These are phyloP conservation scores for Amylostereum areolatum DNA, from an alignment of 1,284 basidiomycete species.

Conservation along the genomic window DNA sequence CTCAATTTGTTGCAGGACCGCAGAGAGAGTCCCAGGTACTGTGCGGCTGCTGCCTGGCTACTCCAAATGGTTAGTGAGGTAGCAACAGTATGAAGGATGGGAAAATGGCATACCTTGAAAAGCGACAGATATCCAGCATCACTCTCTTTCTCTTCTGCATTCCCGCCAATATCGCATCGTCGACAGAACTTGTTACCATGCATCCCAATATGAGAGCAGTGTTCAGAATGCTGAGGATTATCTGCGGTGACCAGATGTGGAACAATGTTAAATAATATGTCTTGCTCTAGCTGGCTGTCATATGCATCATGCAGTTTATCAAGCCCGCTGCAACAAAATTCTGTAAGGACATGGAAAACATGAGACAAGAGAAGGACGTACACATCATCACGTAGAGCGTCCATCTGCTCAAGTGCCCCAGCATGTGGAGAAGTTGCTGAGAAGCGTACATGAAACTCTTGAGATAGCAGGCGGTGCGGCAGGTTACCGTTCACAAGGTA, in stretches of 20 bases:
- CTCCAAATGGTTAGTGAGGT: too few species aligned
- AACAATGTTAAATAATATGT: slow-evolving; percentile 15
- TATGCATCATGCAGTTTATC: too few species aligned
- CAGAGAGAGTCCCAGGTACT: background rate
- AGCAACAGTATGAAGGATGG: too few species aligned
- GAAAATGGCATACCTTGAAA: slow-evolving; percentile 5
- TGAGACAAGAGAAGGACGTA: too few species aligned
- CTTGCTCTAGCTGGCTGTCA: slow-evolving; percentile 7
- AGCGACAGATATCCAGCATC: background rate
- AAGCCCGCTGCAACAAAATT: too few species aligned
- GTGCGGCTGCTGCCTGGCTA: background rate
- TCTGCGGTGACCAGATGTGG: slow-evolving; percentile 24
- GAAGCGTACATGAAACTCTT: slow-evolving; percentile 25
- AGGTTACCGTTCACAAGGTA: slow-evolving; percentile 22
- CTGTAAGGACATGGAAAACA: too few species aligned
- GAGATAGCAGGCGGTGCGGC: slow-evolving; percentile 20
- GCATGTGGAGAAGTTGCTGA: slow-evolving; percentile 10
- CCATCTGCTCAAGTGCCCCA: background rate
- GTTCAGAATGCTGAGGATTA: slow-evolving; percentile 31
- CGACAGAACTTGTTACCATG: too few species aligned
- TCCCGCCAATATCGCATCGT: too few species aligned
- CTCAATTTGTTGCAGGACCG: slow-evolving; percentile 7
- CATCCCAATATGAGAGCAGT: slow-evolving; percentile 22
- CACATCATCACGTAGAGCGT: background rate
- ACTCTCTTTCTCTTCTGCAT: background rate